Base-by-base conservation (phyloP, 164 flowering plant species). In the Chimonanthus salicifolius region DNA sequence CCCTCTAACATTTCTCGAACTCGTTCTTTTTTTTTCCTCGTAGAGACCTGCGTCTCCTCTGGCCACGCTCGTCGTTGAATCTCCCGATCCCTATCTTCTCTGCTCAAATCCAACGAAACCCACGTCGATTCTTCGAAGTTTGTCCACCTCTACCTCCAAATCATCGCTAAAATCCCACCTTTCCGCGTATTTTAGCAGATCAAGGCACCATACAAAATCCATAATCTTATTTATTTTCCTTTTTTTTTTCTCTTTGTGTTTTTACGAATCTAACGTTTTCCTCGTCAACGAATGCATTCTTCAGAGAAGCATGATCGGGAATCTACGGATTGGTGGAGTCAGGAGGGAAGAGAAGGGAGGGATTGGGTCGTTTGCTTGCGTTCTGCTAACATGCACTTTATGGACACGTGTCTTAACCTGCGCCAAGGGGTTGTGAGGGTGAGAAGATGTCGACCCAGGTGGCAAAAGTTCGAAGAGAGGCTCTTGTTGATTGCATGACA, bases 401-500 rank as follows among this genome's bases (percentile, higher is more conserved):
- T 72, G 70, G 60, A 74, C 76, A 75, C 83, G 83, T 75, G 72
- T 63, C 54, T 72, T 70, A 72, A 74, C 74, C n/a, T 72, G 72
- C 9, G 54, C n/a, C 33, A 58, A 33, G 43, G 68, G 74, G 69
- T 68, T 68, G 63, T 47, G 76, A 70, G 79, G 69, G 21, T 58
- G 7, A 44, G 45, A 72, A 70, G 84, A 87, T 86, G 97, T 71
- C 83, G 75, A 79, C 72, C 77, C 90, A 85, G 78, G 88, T 85
- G 70, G 92, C 90, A 82, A 89, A 82, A 71, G 92, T 92, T 68
- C 84, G 81, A 79, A 84, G 90, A 76, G 91, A 85, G 74, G 67
- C 78, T 51, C 74, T 94, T n/a, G 87, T 75, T 76, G 87, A 89
- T 66, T 91, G 97, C 97, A 90, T 94, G 89, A 87, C 89, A 71